A percentile compares a stretch with the other conserved stretches of the same genome.
These are phyloP conservation scores for Byssoonygena ceratinophila DNA, from an alignment of 2,329 filamentous ascomycete species.

Conservation along the genomic window DNA sequence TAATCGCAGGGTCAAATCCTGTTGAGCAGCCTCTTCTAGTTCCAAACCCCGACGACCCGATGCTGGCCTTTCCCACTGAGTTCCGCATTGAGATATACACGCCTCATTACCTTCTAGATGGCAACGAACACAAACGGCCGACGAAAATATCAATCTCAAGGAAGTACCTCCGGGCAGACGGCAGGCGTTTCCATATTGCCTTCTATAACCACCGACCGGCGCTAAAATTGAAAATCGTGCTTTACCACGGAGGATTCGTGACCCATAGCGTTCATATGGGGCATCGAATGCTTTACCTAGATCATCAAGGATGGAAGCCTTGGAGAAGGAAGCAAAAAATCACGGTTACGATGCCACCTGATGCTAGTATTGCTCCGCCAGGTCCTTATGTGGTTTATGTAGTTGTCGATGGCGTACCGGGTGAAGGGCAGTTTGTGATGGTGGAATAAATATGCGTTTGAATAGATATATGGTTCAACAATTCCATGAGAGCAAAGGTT, in stretches of 20 bases:
- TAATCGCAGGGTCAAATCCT: constrained; percentile 52
- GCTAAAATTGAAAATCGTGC: constrained; percentile 35
- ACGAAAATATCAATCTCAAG: constrained; percentile 39
- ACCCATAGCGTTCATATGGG: constrained; percentile 54
- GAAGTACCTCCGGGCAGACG: constrained; percentile 36
- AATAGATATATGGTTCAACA: too few relatives aligned
- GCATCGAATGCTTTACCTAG: constrained; percentile 47
- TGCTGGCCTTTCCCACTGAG: constrained; percentile 43
- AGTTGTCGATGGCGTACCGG: constrained; percentile 46
- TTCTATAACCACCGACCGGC: constrained; percentile 34
- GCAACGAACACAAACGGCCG: constrained; percentile 41
- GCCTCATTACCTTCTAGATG: constrained; percentile 49
- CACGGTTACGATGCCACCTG: constrained; percentile 46
- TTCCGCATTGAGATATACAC: constrained; percentile 54
- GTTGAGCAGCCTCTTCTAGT: constrained; percentile 47
- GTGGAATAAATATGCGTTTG: constrained; percentile 11
- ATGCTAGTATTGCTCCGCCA: constrained; percentile 46
- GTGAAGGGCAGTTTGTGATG: constrained; percentile 43
- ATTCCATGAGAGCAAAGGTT: too few relatives aligned
- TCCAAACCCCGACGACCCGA: constrained; percentile 35
- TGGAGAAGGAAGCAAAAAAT: constrained; percentile 36
- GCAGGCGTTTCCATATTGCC: constrained; percentile 38
- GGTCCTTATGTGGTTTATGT: constrained; percentile 53
- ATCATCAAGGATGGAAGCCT: constrained; percentile 39
- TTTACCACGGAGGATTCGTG: constrained; percentile 52